Evolutionary conservation across 2,329 filamentous ascomycete species (phyloP).

Genomic region (Aureobasidium pullulans): DNA sequence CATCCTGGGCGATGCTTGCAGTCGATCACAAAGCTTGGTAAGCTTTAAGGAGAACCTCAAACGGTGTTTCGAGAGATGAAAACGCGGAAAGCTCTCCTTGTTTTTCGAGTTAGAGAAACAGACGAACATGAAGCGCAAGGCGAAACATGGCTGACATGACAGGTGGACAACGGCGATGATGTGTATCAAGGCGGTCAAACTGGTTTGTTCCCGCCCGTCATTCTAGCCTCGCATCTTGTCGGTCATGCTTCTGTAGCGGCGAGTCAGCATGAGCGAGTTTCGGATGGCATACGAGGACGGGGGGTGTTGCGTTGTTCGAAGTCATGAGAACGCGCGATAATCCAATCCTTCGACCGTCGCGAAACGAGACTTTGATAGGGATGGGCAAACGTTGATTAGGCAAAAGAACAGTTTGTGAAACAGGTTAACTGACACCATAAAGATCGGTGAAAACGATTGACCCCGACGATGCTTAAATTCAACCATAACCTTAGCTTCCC

Average conservation of each 20-base stretch:
- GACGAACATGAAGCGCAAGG: neutral
- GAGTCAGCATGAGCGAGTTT: neutral
- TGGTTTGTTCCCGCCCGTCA: neutral
- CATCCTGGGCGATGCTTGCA: conserved; percentile 1
- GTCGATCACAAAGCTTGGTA: conserved; percentile 10
- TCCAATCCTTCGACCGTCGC: neutral
- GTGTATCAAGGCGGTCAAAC: neutral
- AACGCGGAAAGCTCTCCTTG: no score
- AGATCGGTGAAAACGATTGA: conserved; percentile 10
- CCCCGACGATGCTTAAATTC: conserved; percentile 14
- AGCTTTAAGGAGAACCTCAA: neutral
- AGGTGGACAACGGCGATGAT: neutral
- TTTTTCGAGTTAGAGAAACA: neutral
- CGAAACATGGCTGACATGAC: conserved; percentile 4
- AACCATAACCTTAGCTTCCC: conserved; percentile 12
- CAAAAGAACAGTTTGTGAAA: neutral
- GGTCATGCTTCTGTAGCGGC: conserved; percentile 8
- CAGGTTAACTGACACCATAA: neutral
- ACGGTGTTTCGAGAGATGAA: neutral
- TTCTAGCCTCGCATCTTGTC: neutral
- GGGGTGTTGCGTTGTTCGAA: neutral
- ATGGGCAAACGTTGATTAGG: neutral
- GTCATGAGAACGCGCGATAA: neutral
- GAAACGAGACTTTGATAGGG: no score
- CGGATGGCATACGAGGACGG: neutral